Evolutionary conservation across 495 filamentous ascomycete species (phyloP).

Genomic region (Haplographium delicatum): DNA sequence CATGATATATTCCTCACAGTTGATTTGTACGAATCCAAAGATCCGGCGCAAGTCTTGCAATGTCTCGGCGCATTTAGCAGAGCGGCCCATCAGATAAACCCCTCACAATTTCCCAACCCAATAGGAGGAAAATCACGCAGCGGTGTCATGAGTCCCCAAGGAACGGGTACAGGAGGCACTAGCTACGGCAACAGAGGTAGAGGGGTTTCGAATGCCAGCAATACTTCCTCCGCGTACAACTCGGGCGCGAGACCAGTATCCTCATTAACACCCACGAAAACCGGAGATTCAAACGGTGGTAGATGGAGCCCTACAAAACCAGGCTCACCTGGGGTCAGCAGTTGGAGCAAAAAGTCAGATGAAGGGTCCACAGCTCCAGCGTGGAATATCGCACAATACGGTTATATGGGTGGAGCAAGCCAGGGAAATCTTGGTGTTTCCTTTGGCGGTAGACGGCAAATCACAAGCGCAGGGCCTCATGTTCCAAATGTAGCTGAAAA

Average conservation of each 20-base stretch:
- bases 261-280: constrained; percentile 39
- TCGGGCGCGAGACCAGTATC: constrained; percentile 22
- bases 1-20: constrained; percentile 98
- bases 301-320: constrained; percentile 60
- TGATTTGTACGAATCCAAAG: constrained; percentile 93
- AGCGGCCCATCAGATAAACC: constrained; percentile 71
- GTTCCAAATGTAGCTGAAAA: constrained; percentile 65
- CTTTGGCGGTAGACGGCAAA: constrained; percentile 88
- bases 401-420: constrained; percentile 96
- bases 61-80: constrained; percentile 90
- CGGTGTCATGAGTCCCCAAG: constrained; percentile 60
- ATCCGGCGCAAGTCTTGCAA: constrained; percentile 93
- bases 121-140: constrained; percentile 66
- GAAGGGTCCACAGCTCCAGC: constrained; percentile 78
- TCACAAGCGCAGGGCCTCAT: constrained; percentile 73
- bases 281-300: constrained; percentile 47
- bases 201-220: constrained; percentile 64
- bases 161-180: constrained; percentile 42
- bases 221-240: constrained; percentile 48
- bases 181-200: constrained; percentile 43
- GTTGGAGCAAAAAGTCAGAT: constrained; percentile 84
- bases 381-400: constrained; percentile 99
- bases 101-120: constrained; percentile 61
- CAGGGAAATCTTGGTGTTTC: constrained; percentile 92
- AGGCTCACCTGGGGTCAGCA: constrained; percentile 53